phyloP scores from a whole-genome alignment of 331 rosid genomes.

The Malus hybrid region DNA sequence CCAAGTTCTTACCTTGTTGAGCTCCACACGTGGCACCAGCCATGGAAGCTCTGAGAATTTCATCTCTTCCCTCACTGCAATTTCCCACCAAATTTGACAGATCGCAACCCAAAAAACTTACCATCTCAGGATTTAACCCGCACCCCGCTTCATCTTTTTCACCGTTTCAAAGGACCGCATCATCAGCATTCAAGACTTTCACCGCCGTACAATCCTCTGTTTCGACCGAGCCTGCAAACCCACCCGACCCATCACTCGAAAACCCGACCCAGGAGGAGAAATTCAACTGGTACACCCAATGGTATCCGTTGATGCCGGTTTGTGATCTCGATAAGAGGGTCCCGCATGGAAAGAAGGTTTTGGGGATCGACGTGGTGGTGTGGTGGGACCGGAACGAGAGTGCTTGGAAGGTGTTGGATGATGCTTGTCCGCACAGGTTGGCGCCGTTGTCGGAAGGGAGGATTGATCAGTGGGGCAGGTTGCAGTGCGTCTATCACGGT shows the following conservation, averaged over 20 bases:
- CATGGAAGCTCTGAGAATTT: slow-evolving; percentile 49
- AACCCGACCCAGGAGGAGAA: slow-evolving; percentile 22
- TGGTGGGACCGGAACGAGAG: slow-evolving; percentile 91
- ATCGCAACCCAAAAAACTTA: slow-evolving; percentile 20
- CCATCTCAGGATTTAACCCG: slow-evolving; percentile 10
- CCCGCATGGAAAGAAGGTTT: slow-evolving; percentile 69
- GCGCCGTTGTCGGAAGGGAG: slow-evolving; percentile 91
- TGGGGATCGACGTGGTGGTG: slow-evolving; percentile 86
- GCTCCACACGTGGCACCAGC: background rate
- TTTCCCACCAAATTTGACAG: slow-evolving; percentile 13
- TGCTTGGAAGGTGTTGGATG: slow-evolving; percentile 82
- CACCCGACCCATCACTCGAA: slow-evolving; percentile 32
- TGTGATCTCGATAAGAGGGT: slow-evolving; percentile 80
- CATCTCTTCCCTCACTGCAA: slow-evolving; percentile 34
- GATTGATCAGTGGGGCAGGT: slow-evolving; percentile 88
- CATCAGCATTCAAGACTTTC: slow-evolving; percentile 34
- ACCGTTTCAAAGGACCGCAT: background rate
- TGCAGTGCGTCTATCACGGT: slow-evolving; percentile 95
- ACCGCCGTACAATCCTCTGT: slow-evolving; percentile 48
- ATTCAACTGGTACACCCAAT: slow-evolving; percentile 80
- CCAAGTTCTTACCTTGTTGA: background rate
- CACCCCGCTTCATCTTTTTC: slow-evolving; percentile 13
- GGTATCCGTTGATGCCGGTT: slow-evolving; percentile 88
- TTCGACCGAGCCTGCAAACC: slow-evolving; percentile 31
- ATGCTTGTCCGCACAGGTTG: slow-evolving; percentile 78